A percentile compares a stretch with the other conserved stretches of the same genome.
These are phyloP conservation scores for Candida golubevii DNA, from an alignment of 805 yeast species.

Conservation along the genomic window DNA sequence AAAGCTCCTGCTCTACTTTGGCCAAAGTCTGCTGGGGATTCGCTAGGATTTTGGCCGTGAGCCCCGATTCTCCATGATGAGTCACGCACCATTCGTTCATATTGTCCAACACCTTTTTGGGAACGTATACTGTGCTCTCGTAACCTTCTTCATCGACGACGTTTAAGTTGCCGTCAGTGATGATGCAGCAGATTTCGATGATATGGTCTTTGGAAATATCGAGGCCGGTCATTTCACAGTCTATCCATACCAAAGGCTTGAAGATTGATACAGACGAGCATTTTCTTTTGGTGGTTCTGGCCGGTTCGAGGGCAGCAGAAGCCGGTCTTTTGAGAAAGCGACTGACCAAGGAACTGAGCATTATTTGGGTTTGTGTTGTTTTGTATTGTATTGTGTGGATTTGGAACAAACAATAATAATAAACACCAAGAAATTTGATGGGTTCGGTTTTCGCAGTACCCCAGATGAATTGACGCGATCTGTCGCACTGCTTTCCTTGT, in stretches of 20 bases:
- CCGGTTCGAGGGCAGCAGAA: conserved; percentile 11
- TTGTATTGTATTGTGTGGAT: too few species aligned
- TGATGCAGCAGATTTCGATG: conserved; percentile 85
- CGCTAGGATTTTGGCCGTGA: conserved; percentile 63
- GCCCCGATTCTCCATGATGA: conserved; percentile 75
- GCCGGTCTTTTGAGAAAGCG: conserved; percentile 9
- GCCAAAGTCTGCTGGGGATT: conserved; percentile 48
- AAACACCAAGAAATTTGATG: too few species aligned
- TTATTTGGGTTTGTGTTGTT: not conserved
- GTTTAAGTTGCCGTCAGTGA: conserved; percentile 80
- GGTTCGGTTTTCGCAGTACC: too few species aligned
- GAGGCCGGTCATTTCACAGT: conserved; percentile 98
- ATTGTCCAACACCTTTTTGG: conserved; percentile 51
- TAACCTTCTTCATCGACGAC: conserved; percentile 67
- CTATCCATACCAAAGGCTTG: conserved; percentile 80
- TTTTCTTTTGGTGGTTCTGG: conserved; percentile 9
- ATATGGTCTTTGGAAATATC: conserved; percentile 75
- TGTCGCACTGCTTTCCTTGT: too few species aligned
- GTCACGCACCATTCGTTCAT: conserved; percentile 89
- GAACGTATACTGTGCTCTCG: conserved; percentile 75
- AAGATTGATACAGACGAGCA: conserved; percentile 10
- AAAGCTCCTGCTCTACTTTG: conserved; percentile 63
- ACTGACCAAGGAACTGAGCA: conserved; percentile 12
- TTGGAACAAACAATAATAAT: too few species aligned
- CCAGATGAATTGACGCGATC: too few species aligned